Evolutionary conservation across 116 monocot genomes (phyloP).

Genomic region (Phalaenopsis hybrid): DNA sequence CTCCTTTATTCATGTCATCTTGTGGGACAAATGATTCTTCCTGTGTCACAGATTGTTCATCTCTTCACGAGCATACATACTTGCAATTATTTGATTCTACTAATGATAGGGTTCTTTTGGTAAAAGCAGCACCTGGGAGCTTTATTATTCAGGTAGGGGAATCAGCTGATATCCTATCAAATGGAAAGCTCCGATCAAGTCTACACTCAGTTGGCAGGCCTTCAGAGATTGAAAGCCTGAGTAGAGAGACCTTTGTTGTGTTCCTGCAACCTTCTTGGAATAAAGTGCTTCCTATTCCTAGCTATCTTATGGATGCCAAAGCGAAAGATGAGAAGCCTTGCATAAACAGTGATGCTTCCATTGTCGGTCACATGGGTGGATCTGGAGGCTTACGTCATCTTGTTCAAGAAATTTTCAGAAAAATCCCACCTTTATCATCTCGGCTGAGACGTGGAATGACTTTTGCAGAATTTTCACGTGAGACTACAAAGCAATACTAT

Average conservation of each 20-base stretch:
- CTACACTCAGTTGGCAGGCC: slow-evolving; percentile 83
- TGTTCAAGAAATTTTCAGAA: slow-evolving; percentile 42
- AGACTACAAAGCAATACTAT: slow-evolving; percentile 94
- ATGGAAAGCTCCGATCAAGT: slow-evolving; percentile 63
- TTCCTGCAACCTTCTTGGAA: slow-evolving; percentile 86
- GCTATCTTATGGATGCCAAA: slow-evolving; percentile 17
- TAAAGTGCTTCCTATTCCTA: slow-evolving; percentile 38
- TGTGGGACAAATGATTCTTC: slow-evolving; percentile 8
- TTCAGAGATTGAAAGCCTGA: slow-evolving; percentile 37
- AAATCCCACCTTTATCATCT: slow-evolving; percentile 63
- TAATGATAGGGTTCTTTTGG: slow-evolving; percentile 40
- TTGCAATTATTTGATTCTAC: slow-evolving; percentile 61
- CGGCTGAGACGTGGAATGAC: slow-evolving; percentile 88
- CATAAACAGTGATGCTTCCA: background rate
- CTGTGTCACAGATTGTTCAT: slow-evolving; percentile 28
- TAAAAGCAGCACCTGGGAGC: slow-evolving; percentile 60
- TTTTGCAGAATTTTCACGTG: slow-evolving; percentile 84
- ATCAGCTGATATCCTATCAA: slow-evolving; percentile 75
- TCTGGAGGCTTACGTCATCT: slow-evolving; percentile 12
- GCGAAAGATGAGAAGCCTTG: background rate
- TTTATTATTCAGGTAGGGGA: slow-evolving; percentile 89
- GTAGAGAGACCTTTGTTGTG: slow-evolving; percentile 87
- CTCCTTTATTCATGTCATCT: slow-evolving; percentile 69
- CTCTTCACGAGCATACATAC: slow-evolving; percentile 51
- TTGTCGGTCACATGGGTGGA: background rate